These are phyloP conservation scores for Danielia oregonensis DNA, from an alignment of 805 yeast species.

Conservation along the genomic window DNA sequence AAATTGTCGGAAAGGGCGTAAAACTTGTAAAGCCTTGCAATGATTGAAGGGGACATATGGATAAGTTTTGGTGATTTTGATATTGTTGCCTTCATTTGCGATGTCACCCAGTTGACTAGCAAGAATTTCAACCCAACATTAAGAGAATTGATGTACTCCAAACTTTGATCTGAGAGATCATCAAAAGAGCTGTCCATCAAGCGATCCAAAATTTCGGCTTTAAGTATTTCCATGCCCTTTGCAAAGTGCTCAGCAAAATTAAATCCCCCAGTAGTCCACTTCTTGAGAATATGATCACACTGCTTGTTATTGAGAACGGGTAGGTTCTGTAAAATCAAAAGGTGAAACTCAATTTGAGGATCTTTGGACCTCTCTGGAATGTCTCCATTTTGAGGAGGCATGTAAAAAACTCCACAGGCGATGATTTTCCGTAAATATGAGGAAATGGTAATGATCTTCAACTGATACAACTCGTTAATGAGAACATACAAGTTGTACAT, in stretches of 20 bases:
- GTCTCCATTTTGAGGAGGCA: constrained; percentile 35
- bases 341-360: constrained; percentile 40
- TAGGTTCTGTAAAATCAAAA: constrained; percentile 53
- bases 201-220: constrained; percentile 29
- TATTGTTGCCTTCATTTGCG: constrained; percentile 34
- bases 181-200: constrained; percentile 20
- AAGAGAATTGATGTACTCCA: constrained; percentile 14
- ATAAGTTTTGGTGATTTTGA: constrained; percentile 32
- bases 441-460: constrained; percentile 52
- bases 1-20: constrained; percentile 38
- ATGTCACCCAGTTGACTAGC: constrained; percentile 47
- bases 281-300: constrained; percentile 51
- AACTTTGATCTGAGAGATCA: constrained; percentile 6
- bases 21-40: constrained; percentile 30
- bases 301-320: constrained; percentile 55
- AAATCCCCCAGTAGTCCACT: constrained; percentile 36
- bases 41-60: constrained; percentile 28
- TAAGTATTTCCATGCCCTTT: constrained; percentile 31
- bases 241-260: constrained; percentile 35
- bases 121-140: constrained; percentile 44
- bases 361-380: constrained; percentile 3
- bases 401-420: constrained; percentile 79
- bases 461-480: constrained; percentile 48
- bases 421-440: constrained; percentile 76
- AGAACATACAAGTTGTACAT: constrained; percentile 39